phyloP scores from a whole-genome alignment of 352 stramenopile genomes.

The Globisporangium abappressorium region DNA sequence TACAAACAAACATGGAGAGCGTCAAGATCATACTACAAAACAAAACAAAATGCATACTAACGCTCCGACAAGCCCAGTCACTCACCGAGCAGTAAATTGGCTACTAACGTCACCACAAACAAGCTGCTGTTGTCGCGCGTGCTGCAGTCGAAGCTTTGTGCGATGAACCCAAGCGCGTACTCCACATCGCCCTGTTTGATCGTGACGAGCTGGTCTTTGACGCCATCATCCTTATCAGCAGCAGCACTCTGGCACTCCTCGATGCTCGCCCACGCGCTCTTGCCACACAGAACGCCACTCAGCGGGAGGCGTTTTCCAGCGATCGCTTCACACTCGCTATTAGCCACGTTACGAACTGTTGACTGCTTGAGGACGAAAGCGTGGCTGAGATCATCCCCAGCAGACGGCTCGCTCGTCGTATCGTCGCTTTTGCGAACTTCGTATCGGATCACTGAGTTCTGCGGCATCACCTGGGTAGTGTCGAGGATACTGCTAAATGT shows the following conservation, averaged over 20 bases:
- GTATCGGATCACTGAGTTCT: background rate
- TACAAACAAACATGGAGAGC: background rate
- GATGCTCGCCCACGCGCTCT: background rate
- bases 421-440: background rate
- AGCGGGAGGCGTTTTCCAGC: background rate
- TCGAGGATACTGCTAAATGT: background rate
- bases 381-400: background rate
- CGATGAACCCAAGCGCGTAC: slow-evolving; percentile 7
- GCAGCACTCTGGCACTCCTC: background rate
- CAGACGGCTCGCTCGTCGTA: background rate
- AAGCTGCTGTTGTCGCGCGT: background rate
- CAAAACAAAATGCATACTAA: background rate
- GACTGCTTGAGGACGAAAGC: background rate
- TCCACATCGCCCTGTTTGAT: background rate
- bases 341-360: background rate
- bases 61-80: background rate
- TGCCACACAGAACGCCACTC: background rate
- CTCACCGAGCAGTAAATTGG: background rate
- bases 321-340: background rate
- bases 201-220: background rate
- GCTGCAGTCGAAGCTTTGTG: background rate
- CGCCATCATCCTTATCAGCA: background rate
- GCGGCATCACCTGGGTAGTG: background rate
- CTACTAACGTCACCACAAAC: background rate
- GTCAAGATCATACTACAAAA: background rate